Base-by-base conservation (phyloP, 1,284 basidiomycete species). In the Cutaneotrichosporon cyanovorans region DNA sequence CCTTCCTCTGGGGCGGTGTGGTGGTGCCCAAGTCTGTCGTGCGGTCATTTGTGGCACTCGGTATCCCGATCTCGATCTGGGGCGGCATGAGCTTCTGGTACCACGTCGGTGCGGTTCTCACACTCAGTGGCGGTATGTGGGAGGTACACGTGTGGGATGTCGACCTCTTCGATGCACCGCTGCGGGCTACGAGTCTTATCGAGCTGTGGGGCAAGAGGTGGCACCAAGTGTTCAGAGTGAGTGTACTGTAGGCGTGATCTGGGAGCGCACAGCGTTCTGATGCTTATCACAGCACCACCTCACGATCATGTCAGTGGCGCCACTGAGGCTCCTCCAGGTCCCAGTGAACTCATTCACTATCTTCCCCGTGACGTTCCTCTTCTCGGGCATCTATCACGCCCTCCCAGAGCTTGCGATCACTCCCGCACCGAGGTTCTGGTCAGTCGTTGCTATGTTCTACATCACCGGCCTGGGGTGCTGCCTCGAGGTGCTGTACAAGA, bases 151-250 rank as follows among this genome's bases (percentile, higher is more conserved):
- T 51, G 2, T 71, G 66, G 68, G 62, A 67, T 45, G 53, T 61
- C 20, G 61, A 65, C 45, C 47, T 72, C 31, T 66, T 69, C 44
- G 58, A 68, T 42, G 40, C 43, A 28, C 68, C 69, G 2, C 60
- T 61, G 50, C 48, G 39, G 23, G 61, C 64, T 2, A 63, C 64
- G 46, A 63, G 60, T 44, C 32, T 72, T 33, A 49, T 70, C 37
- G 65, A 70, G 22, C 58, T 72, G 20, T 72, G 71, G 71, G 69
- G 70, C 6, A 58, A 54, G 40, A 40, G 71, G 32, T 72, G 71
- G 71, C 71, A 72, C 55, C 66, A 69, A 60, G 65, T 28, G 25
- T 28, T 28, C 25, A 7, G 25, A 7, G 25, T 69, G 42, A 51
- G 64, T 63, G n/a, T n/a, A n/a, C n/a, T n/a, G n/a, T n/a, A n/a